Evolutionary conservation across 805 yeast genomes (phyloP), one percentile per base, ranked within the genome.

Genomic region (Starmerella cellae): DNA sequence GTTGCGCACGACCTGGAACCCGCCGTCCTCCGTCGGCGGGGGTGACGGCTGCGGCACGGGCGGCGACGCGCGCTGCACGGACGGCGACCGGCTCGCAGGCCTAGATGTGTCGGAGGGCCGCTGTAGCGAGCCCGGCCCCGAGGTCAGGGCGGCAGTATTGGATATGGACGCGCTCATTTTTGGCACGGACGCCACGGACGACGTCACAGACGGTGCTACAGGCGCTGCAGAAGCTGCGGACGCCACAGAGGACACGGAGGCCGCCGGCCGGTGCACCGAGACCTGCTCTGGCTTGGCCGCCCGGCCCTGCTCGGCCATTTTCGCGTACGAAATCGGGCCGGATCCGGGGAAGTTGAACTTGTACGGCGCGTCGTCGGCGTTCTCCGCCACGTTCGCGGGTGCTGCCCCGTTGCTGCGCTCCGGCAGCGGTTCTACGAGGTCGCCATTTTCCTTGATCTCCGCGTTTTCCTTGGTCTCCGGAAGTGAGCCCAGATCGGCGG

Each of bases 1-100:
- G 28, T 17, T 16, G 13, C 22, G 22, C 20, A 33, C 36, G 17
- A 33, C 36, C 36, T 20, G 36, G 36, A 33, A 33, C 26, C 36
- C 36, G 36, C 36, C 26, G 17, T 33, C 36, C 13, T n/a, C 34
- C 4, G 10, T 10, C 11, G 28, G 13, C 13, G 28, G 28, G 8
- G 28, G 28, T 24, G 28, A 24, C 11, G 21, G 21, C 34, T 4
- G 21, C 6, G 8, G 11, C 17, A 11, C 32, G 8, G 32, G 32
- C 16, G 21, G 18, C 34, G 16, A 24, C 11, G 21, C 11, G 21
- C 4, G 21, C 6, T 14, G 11, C 17, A 11, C 32, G 8, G 32
- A 17, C 16, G 21, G 18, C 34, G 16, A 9, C n/a, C 32, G 17
- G 10, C 32, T 14, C 8, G 32, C 28, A 8, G 28, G 11, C 11